Base-by-base conservation (phyloP, 2,329 filamentous ascomycete genomes). In the Alternaria ventricosa region DNA sequence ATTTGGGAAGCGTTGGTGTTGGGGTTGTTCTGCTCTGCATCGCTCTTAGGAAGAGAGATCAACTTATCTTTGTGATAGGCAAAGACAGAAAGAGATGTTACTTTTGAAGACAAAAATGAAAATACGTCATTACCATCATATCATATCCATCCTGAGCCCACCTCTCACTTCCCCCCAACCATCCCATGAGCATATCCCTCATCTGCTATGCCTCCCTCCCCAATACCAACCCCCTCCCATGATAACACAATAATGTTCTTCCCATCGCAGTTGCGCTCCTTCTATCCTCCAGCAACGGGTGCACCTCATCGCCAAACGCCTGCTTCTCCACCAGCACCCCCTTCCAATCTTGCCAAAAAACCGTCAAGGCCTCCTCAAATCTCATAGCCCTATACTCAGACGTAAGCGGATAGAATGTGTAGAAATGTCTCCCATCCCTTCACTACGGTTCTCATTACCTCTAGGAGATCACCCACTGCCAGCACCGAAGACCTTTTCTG, bases 371-470 rank as follows among this genome's bases (percentile, higher is more conserved):
- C 4, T 75, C 66, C 5, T 41, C 51, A 57, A 75, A 75, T 1
- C 60, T 60, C 3, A 71, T 20, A 15, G 70, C 44, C 13, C 63
- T 55, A 8, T 44, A 22, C 2, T 71, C 67, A 2, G 71, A 75
- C 2, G 72, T 66, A 6, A 77, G 59, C 54, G 71, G 69, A 63
- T 79, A 77, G 27, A 68, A 57, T 5, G 75, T 76, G 50, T 67
- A 72, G 15, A 66, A 71, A 60, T 78, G 74, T 33, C 49, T 78
- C 71, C 4, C 71, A 54, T 43, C 75, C 60, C 5, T 57, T 54
- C 22, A 78, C 28, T 10, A 78, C 67, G 6, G 50, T 67, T 13
- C 67, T 61, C 9, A 65, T 66, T 6, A 68, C 76, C 18, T 71
- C 71, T 3, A 70, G 76, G 9, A 78, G 27, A 55, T 79, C 77